A percentile compares a stretch with the other conserved stretches of the same genome.
Conservation (phyloP, 352 stramenopile genomes). For the Phytophthora megakarya region DNA sequence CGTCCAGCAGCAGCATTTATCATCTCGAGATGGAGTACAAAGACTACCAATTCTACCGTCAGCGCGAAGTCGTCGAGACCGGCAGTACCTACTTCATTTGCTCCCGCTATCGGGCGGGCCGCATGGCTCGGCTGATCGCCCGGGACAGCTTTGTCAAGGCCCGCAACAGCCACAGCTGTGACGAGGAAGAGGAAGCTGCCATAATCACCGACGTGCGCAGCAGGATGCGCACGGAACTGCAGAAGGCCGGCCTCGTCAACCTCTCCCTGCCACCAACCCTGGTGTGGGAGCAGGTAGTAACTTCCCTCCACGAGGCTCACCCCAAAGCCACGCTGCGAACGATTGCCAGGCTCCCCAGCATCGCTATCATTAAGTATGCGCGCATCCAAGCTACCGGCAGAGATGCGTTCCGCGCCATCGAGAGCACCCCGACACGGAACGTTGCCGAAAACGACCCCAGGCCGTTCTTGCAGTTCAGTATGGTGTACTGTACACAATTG, state of each 20-base stretch:
- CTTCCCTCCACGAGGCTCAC: neutral
- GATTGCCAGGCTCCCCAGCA: neutral
- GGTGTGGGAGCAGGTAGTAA: constrained; percentile 4
- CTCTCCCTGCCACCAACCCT: constrained; percentile 5
- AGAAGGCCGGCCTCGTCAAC: neutral
- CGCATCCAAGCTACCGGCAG: neutral
- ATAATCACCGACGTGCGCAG: constrained; percentile 1
- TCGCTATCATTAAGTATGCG: constrained; percentile 13
- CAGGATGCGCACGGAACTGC: constrained; percentile 1
- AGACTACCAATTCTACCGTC: too few species aligned
- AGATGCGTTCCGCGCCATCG: constrained; percentile 11
- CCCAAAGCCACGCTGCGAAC: neutral
- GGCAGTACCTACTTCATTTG: too few species aligned
- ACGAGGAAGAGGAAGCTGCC: neutral
- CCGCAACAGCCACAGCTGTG: too few species aligned
- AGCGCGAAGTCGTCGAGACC: too few species aligned
- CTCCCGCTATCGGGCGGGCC: too few species aligned
- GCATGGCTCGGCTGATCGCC: too few species aligned
- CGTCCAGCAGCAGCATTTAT: too few species aligned
- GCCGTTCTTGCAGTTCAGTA: constrained; percentile 17
- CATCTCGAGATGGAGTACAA: too few species aligned
- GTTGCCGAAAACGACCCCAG: constrained; percentile 1
- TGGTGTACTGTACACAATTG: constrained; percentile 9
- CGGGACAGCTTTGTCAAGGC: too few species aligned
- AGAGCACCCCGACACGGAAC: constrained; percentile 1